These are phyloP conservation scores for Thymus mandschuricus DNA, from an alignment of 257 asterid species.

Conservation along the genomic window DNA sequence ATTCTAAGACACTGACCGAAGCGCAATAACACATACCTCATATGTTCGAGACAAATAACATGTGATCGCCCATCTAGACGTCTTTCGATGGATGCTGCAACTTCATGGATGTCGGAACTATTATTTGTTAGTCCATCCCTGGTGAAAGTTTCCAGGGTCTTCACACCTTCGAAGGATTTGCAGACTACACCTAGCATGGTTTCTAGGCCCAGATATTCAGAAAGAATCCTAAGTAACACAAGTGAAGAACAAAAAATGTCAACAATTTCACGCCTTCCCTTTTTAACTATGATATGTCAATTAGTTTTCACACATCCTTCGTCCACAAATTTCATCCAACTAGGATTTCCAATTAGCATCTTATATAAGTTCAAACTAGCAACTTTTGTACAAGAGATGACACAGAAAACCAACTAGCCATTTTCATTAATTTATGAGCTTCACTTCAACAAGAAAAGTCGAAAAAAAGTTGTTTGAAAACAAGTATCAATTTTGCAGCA, in stretches of 20 bases:
- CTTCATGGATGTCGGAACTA: conserved; percentile 61
- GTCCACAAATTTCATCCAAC: background rate
- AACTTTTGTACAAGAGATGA: background rate
- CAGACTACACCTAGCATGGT: conserved; percentile 83
- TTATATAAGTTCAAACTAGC: background rate
- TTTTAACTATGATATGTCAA: conserved; percentile 26
- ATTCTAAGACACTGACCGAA: conserved; percentile 23
- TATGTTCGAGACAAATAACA: conserved; percentile 68
- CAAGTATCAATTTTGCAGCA: background rate
- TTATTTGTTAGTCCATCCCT: conserved; percentile 55
- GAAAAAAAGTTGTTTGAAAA: background rate
- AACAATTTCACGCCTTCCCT: conserved; percentile 24
- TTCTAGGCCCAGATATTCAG: conserved; percentile 75
- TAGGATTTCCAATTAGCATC: background rate
- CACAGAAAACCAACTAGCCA: conserved; percentile 4
- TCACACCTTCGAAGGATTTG: conserved; percentile 62
- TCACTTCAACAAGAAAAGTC: conserved; percentile 12
- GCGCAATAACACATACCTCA: conserved; percentile 48
- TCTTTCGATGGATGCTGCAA: conserved; percentile 57
- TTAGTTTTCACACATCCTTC: conserved; percentile 17
- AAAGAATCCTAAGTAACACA: conserved; percentile 59
- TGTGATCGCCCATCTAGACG: conserved; percentile 53
- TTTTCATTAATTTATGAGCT: conserved; percentile 9
- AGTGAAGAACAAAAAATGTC: conserved; percentile 31
- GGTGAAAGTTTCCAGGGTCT: conserved; percentile 66